A percentile compares a stretch with the other conserved stretches of the same genome.
Conservation (phyloP, 169 alveolate genomes). For the Cryptosporidium felis region DNA sequence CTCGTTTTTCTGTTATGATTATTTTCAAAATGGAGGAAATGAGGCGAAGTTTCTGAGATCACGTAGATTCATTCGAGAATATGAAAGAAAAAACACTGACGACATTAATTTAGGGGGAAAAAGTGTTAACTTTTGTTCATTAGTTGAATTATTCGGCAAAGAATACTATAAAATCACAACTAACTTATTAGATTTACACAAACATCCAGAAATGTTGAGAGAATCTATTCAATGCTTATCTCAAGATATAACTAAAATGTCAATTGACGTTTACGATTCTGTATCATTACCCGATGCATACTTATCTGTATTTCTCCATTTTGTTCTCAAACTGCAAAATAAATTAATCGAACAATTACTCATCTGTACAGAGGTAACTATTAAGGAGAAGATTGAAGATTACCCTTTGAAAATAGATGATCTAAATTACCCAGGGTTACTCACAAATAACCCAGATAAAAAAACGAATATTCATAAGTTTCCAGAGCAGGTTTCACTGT, state of each 20-base stretch:
- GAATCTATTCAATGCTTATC: constrained; percentile 53
- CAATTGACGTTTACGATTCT: constrained; percentile 17
- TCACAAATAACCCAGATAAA: background rate
- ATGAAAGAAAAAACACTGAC: background rate
- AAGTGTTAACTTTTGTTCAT: background rate
- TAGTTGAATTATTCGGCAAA: constrained; percentile 34
- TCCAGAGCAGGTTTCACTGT: too few species aligned
- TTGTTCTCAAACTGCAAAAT: constrained; percentile 36
- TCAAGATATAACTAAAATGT: constrained; percentile 12
- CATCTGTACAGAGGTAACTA: background rate
- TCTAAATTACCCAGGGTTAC: constrained; percentile 44
- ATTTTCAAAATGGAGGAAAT: background rate
- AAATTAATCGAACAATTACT: constrained; percentile 11
- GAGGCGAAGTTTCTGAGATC: background rate
- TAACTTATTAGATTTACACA: background rate
- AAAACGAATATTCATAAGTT: too few species aligned
- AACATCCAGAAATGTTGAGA: constrained; percentile 38
- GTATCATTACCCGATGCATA: constrained; percentile 42
- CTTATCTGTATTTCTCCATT: constrained; percentile 47
- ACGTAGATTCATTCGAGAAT: background rate
- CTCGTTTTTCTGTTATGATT: constrained; percentile 35
- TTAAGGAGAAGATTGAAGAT: constrained; percentile 38
- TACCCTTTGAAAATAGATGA: constrained; percentile 28
- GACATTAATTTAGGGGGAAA: background rate
- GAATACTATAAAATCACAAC: constrained; percentile 26